Evolutionary conservation across 2,329 filamentous ascomycete genomes (phyloP).

Genomic region (Alternaria atra): DNA sequence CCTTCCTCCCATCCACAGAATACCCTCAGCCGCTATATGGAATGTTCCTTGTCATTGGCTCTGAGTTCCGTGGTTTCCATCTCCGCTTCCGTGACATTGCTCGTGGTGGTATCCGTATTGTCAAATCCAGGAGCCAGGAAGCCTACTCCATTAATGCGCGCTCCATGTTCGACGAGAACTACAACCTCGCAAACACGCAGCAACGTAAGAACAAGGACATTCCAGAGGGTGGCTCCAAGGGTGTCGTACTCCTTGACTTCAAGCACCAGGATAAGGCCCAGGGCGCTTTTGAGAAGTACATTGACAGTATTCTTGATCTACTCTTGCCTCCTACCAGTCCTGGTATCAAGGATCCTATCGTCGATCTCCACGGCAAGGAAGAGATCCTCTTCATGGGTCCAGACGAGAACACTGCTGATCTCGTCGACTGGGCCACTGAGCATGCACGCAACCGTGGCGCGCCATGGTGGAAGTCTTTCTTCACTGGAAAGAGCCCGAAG

Average conservation of each 20-base stretch:
- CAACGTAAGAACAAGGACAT: conserved; percentile 99
- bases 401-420: conserved; percentile 96
- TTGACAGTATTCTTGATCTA: conserved; percentile 96
- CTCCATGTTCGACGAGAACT: conserved; percentile 98
- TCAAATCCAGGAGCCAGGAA: conserved; percentile 96
- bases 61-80: conserved; percentile 96
- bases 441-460: conserved; percentile 88
- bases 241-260: conserved; percentile 92
- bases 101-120: conserved; percentile 95
- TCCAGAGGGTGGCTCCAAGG: conserved; percentile 96
- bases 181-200: conserved; percentile 96
- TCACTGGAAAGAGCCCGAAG: conserved; percentile 97
- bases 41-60: conserved; percentile 98
- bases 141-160: conserved; percentile 96
- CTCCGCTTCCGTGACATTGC: conserved; percentile 97
- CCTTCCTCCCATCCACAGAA: conserved; percentile 88
- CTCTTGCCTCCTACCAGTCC: conserved; percentile 88
- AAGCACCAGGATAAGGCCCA: conserved; percentile 92
- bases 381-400: conserved; percentile 99
- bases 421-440: conserved; percentile 98
- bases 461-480: conserved; percentile 99
- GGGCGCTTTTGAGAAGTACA: conserved; percentile 99
- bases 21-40: conserved; percentile 94
- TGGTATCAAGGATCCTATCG: conserved; percentile 98
- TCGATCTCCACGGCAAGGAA: conserved; percentile 91